These are phyloP conservation scores for Mycena alexandri DNA, from an alignment of 768 basidiomycete species.

Conservation along the genomic window DNA sequence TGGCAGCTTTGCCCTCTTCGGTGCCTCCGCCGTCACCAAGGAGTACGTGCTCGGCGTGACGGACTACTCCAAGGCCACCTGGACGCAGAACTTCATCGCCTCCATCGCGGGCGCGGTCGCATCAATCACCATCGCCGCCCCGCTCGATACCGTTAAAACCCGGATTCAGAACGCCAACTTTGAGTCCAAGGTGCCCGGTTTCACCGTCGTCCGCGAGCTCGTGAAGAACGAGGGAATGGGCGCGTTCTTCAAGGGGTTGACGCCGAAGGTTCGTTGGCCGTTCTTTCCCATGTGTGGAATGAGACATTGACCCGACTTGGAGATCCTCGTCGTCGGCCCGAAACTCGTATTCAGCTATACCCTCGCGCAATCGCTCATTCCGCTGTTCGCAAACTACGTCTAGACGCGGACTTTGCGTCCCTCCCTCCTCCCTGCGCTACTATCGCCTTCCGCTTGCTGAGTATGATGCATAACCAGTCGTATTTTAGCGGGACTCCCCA, in stretches of 20 bases:
- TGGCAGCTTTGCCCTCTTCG: slow-evolving; percentile 96
- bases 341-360: slow-evolving; percentile 99
- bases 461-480: too few relatives aligned
- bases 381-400: slow-evolving; percentile 89
- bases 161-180: slow-evolving; percentile 99
- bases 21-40: slow-evolving; percentile 94
- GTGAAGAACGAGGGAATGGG: slow-evolving; percentile 85
- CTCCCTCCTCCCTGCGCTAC: neutral
- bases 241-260: slow-evolving; percentile 97
- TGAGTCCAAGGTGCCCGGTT: slow-evolving; percentile 83
- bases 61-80: slow-evolving; percentile 96
- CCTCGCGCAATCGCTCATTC: slow-evolving; percentile 95
- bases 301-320: slow-evolving; percentile 24
- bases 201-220: slow-evolving; percentile 69
- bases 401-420: slow-evolving; percentile 44
- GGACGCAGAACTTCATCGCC: slow-evolving; percentile 97
- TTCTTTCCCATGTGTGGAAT: slow-evolving; percentile 38
- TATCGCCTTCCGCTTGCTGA: too few relatives aligned
- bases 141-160: slow-evolving; percentile 96
- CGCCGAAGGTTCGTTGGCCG: slow-evolving; percentile 80
- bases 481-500: too few relatives aligned
- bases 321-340: slow-evolving; percentile 97
- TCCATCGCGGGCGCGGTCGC: slow-evolving; percentile 95
- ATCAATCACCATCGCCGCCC: slow-evolving; percentile 95
- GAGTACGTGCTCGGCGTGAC: slow-evolving; percentile 90